These are phyloP conservation scores for Myrica gale DNA, from an alignment of 306 rosid species.

Conservation along the genomic window DNA sequence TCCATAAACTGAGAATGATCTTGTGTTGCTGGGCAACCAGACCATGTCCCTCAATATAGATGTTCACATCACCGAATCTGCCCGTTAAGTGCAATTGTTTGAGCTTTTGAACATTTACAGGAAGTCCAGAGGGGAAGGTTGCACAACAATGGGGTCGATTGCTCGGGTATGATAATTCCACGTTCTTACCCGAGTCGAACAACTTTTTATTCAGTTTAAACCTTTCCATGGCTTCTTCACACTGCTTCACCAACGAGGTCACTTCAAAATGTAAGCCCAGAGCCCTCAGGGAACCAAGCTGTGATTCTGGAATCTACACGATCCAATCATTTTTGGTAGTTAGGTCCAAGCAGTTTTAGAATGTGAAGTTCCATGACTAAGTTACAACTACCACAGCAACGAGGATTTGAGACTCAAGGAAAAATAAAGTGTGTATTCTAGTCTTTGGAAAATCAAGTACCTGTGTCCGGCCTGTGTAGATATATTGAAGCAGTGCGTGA, in stretches of 20 bases:
- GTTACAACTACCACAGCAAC: neutral
- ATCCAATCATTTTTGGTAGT: conserved; percentile 14
- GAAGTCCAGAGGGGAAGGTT: conserved; percentile 67
- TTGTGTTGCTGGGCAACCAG: conserved; percentile 63
- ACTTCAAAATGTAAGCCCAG: conserved; percentile 73
- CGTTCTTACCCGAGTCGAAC: conserved; percentile 47
- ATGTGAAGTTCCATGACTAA: neutral
- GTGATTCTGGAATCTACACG: conserved; percentile 59
- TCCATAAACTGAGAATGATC: conserved; percentile 89
- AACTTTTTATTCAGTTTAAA: conserved; percentile 52
- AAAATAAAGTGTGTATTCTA: conserved; percentile 5
- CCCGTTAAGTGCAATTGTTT: conserved; percentile 56
- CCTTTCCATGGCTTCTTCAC: conserved; percentile 66
- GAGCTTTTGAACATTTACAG: conserved; percentile 49
- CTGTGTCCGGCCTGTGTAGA: conserved; percentile 84
- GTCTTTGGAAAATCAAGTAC: conserved; percentile 28
- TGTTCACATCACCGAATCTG: conserved; percentile 65
- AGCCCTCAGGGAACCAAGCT: conserved; percentile 67
- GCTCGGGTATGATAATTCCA: conserved; percentile 63
- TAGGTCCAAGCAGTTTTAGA: conserved; percentile 25
- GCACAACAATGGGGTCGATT: conserved; percentile 50
- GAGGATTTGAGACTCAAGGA: neutral
- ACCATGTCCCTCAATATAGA: conserved; percentile 61
- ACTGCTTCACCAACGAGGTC: conserved; percentile 69
- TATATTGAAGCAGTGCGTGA: conserved; percentile 74